phyloP scores from a whole-genome alignment of 1,284 basidiomycete species.

The Ganoderma meredithae region DNA sequence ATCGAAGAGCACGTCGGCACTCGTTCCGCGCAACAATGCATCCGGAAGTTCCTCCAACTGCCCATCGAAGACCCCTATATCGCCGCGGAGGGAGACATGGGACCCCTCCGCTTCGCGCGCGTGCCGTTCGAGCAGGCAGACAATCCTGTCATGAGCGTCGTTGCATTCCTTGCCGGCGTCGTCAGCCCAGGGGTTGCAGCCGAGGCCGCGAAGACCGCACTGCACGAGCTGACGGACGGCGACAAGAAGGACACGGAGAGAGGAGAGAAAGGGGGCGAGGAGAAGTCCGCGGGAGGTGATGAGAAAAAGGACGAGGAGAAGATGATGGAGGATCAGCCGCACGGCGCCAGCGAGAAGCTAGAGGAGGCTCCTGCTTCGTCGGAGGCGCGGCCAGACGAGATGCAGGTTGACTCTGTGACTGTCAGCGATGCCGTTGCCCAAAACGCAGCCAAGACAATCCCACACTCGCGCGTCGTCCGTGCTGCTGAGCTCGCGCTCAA shows the following conservation, averaged over 20 bases:
- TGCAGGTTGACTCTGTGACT: constrained; percentile 47
- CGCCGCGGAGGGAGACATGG: constrained; percentile 77
- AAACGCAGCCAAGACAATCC: constrained; percentile 52
- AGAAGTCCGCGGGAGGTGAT: constrained; percentile 38
- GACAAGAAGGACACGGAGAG: constrained; percentile 51
- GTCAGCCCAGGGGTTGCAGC: constrained; percentile 92
- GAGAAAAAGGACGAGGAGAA: constrained; percentile 38
- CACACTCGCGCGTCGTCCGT: constrained; percentile 79
- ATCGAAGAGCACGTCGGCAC: constrained; percentile 94
- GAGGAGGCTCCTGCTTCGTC: constrained; percentile 32
- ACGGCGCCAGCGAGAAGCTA: constrained; percentile 24
- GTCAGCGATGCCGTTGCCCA: constrained; percentile 39
- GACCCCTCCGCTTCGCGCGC: constrained; percentile 80
- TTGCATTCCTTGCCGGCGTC: constrained; percentile 94
- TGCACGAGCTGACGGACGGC: constrained; percentile 79
- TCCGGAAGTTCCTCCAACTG: constrained; percentile 94
- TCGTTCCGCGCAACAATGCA: constrained; percentile 92
- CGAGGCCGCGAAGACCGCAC: constrained; percentile 91
- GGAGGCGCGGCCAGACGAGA: constrained; percentile 42
- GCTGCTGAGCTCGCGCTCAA: constrained; percentile 88
- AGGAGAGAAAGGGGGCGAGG: constrained; percentile 39
- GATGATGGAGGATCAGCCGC: constrained; percentile 47
- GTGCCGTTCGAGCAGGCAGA: constrained; percentile 95
- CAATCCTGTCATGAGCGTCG: constrained; percentile 98
- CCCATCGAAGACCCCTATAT: constrained; percentile 97